Base-by-base conservation (phyloP, 2,329 filamentous ascomycete species). In the Pseudogymnoascus sp. region DNA sequence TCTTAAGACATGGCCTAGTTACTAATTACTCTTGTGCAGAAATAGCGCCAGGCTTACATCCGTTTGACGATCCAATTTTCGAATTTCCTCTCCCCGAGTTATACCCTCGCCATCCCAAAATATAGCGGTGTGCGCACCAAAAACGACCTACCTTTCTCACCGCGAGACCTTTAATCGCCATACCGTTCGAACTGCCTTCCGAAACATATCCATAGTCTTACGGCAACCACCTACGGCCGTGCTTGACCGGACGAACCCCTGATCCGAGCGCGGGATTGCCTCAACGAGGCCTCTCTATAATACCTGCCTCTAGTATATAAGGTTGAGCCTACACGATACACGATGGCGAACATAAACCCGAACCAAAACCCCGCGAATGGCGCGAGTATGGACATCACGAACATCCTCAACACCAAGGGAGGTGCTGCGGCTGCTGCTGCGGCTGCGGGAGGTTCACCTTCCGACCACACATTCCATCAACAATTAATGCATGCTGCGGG, bases 331-430 rank as follows among this genome's bases (percentile, higher is more conserved):
- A 21, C 62, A 59, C 62, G 59, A 26, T 15, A 15, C 44, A 50
- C 21, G 40, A 60, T 60, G 36, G 29, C 59, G 57, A 59, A 59
- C n/a, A 39, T 59, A 26, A 59, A 59, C 57, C 41, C 47, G 39
- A 31, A 59, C 37, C 59, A 58, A 35, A 54, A 33, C 29, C 17
- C 17, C 36, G 31, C 26, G 35, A 62, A 59, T 26, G 26, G 36
- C 58, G 57, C 57, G 35, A 61, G 50, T 36, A 73, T 73, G 71
- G 71, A 73, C 50, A 72, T 73, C 63, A 72, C 72, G 59, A 68
- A 72, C 59, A 73, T 73, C 33, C 71, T 73, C 36, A 72, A 73
- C 64, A 67, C 70, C 5, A 73, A 73, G 64, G 70, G 68, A n/a
- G 63, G 54, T 41, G 68, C 68, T 66, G 68, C 63, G n/a, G 68